Conservation (phyloP, 208 protist genomes). For the Trichomonas vaginalis region DNA sequence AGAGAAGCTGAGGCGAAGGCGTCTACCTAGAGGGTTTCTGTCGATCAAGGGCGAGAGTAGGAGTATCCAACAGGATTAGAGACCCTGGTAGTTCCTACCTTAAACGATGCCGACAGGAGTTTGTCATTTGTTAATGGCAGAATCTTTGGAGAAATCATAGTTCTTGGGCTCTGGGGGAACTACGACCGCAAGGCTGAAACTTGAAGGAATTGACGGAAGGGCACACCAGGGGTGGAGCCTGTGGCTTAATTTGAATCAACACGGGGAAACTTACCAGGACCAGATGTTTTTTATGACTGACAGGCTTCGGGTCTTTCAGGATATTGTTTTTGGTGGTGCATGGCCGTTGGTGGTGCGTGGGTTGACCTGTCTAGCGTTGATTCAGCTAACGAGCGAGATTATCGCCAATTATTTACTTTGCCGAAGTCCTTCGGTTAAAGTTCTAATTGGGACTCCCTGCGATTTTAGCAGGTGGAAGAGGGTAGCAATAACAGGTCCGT, state of each 20-base stretch:
- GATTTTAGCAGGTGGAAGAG: too few species aligned
- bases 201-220: conserved; percentile 65
- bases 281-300: conserved; percentile 61
- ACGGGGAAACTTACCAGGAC: conserved; percentile 57
- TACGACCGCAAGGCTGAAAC: too few species aligned
- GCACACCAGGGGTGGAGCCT: conserved; percentile 56
- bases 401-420: too few species aligned
- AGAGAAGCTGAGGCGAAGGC: conserved; percentile 58
- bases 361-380: neutral
- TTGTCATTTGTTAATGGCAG: conserved; percentile 29
- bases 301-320: conserved; percentile 27
- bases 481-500: too few species aligned
- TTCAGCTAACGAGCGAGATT: too few species aligned
- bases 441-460: too few species aligned
- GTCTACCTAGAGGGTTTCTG: conserved; percentile 52
- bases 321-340: neutral
- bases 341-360: neutral
- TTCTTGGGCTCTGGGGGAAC: conserved; percentile 54
- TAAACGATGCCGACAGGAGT: conserved; percentile 56
- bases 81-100: conserved; percentile 57
- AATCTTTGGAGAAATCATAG: conserved; percentile 51
- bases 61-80: conserved; percentile 60
- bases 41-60: conserved; percentile 61
- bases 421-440: too few species aligned
- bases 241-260: conserved; percentile 61